These are phyloP conservation scores for Tetraselmis striata DNA, from an alignment of 139 green algal genomes.

Conservation along the genomic window DNA sequence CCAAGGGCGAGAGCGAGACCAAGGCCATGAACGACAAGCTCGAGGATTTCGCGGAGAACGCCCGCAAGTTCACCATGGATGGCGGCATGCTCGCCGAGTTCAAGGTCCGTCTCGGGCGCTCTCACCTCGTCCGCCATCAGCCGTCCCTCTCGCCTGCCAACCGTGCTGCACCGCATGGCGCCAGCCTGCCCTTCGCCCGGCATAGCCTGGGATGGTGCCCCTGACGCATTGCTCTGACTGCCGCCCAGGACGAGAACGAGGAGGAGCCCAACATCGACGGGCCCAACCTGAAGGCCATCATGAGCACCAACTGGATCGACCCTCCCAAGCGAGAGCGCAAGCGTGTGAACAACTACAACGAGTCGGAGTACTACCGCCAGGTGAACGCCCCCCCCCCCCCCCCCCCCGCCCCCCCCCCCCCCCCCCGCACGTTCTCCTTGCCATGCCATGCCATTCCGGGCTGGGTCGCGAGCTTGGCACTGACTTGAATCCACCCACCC, in stretches of 20 bases:
- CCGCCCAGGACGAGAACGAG: constrained; percentile 46
- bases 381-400: constrained; percentile 15
- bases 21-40: constrained; percentile 93
- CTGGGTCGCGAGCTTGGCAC: too few relatives aligned
- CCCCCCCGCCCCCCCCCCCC: background rate
- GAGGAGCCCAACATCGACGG: constrained; percentile 28
- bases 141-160: background rate
- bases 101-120: too few relatives aligned
- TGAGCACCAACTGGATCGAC: constrained; percentile 85
- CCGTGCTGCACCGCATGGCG: too few relatives aligned
- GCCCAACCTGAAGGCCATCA: constrained; percentile 40
- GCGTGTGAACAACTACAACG: constrained; percentile 78
- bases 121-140: too few relatives aligned
- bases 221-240: background rate
- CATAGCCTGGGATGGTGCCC: too few relatives aligned
- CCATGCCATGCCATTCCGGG: background rate
- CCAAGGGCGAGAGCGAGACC: constrained; percentile 85
- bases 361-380: constrained; percentile 70
- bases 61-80: constrained; percentile 91
- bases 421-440: too few relatives aligned
- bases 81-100: constrained; percentile 78
- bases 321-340: constrained; percentile 94
- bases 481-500: too few relatives aligned
- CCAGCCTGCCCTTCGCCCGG: too few relatives aligned
- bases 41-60: constrained; percentile 89